Conservation (phyloP, 345 rosid species). For the Lepidium didymum region DNA sequence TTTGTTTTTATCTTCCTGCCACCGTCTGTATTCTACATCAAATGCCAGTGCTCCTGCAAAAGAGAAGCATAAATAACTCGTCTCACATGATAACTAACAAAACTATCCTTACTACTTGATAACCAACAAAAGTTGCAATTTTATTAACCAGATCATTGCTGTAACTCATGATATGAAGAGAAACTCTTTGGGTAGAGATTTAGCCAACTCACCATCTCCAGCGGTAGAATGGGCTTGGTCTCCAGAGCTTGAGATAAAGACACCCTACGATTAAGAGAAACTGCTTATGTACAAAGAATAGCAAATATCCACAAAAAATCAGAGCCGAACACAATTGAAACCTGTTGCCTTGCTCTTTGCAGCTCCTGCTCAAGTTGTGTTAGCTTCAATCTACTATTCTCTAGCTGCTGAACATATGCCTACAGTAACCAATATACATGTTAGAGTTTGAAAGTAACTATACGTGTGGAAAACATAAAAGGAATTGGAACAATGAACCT, state of each 20-base stretch:
- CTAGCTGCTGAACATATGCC: constrained; percentile 97
- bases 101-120: neutral
- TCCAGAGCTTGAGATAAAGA: constrained; percentile 77
- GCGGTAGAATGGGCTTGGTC: constrained; percentile 74
- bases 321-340: constrained; percentile 14
- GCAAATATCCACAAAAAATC: neutral
- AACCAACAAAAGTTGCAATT: neutral
- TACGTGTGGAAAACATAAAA: neutral
- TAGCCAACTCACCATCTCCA: constrained; percentile 60
- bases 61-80: neutral
- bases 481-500: neutral
- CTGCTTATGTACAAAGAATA: neutral
- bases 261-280: constrained; percentile 37
- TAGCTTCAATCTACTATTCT: constrained; percentile 82
- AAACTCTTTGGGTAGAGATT: constrained; percentile 8
- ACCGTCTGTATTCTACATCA: constrained; percentile 75
- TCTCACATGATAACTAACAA: neutral
- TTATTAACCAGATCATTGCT: neutral
- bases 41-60: constrained; percentile 79
- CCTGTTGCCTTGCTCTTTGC: constrained; percentile 96
- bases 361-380: constrained; percentile 95
- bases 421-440: constrained; percentile 14
- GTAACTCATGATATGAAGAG: neutral
- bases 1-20: constrained; percentile 77
- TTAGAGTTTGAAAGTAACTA: neutral